Conservation (phyloP, 2,329 filamentous ascomycete genomes). For the Fusarium papillatum region DNA sequence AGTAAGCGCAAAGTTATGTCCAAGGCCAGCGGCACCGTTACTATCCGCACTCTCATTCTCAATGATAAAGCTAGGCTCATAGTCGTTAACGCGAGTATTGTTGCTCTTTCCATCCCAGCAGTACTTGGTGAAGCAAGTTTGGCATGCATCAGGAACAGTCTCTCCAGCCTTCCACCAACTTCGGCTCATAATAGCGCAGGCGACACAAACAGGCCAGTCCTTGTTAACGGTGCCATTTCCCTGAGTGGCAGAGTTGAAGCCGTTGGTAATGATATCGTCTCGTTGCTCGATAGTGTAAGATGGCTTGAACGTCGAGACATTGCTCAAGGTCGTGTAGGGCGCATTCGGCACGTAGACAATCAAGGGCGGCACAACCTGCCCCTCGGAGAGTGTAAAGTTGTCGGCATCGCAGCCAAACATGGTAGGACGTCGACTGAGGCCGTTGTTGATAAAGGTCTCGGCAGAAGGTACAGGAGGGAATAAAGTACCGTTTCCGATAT, state of each 20-base stretch:
- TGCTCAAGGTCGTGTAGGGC: slow-evolving; percentile 78
- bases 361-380: slow-evolving; percentile 69
- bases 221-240: slow-evolving; percentile 79
- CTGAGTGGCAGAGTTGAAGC: slow-evolving; percentile 83
- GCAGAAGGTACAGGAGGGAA: slow-evolving; percentile 70
- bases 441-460: slow-evolving; percentile 67
- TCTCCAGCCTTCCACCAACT: slow-evolving; percentile 77
- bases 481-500: slow-evolving; percentile 63
- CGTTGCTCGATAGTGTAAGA: slow-evolving; percentile 74
- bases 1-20: neutral
- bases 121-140: slow-evolving; percentile 80
- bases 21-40: neutral
- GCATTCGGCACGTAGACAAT: slow-evolving; percentile 85
- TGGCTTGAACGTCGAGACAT: slow-evolving; percentile 79
- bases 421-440: slow-evolving; percentile 68
- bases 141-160: slow-evolving; percentile 75
- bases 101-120: slow-evolving; percentile 84
- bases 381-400: slow-evolving; percentile 50
- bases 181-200: slow-evolving; percentile 82
- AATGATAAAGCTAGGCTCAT: slow-evolving; percentile 8
- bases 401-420: slow-evolving; percentile 74
- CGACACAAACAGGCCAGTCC: slow-evolving; percentile 83
- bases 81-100: neutral
- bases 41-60: neutral
- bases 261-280: slow-evolving; percentile 84